Evolutionary conservation across 768 basidiomycete genomes (phyloP).

Genomic region (Exidia glandulosa): DNA sequence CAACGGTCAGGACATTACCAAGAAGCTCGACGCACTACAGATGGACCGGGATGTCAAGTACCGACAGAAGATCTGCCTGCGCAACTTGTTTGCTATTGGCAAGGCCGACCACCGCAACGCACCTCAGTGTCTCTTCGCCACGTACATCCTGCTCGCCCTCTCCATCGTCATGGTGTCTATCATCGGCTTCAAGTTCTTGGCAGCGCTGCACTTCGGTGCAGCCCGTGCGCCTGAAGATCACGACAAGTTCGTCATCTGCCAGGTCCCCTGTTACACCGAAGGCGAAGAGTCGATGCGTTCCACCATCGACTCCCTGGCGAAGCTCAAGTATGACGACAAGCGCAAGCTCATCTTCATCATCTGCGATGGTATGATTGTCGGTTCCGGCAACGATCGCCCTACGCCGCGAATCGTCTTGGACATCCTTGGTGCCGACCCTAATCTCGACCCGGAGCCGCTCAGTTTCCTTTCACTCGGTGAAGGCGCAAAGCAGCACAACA

Average conservation of each 20-base stretch:
- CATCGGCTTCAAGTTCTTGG: constrained; percentile 93
- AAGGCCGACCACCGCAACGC: constrained; percentile 88
- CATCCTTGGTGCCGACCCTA: constrained; percentile 89
- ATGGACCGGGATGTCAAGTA: constrained; percentile 51
- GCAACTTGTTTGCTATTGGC: constrained; percentile 87
- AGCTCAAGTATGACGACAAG: constrained; percentile 96
- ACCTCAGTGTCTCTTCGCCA: constrained; percentile 83
- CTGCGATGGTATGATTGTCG: constrained; percentile 97
- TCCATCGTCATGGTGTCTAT: constrained; percentile 89
- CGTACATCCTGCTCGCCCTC: constrained; percentile 80
- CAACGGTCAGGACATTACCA: constrained; percentile 75
- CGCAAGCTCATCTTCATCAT: constrained; percentile 87
- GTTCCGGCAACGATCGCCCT: constrained; percentile 90
- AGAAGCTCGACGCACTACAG: constrained; percentile 48
- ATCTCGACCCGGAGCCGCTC: constrained; percentile 87
- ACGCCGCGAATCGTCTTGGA: constrained; percentile 95
- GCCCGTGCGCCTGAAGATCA: constrained; percentile 83
- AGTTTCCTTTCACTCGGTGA: constrained; percentile 91
- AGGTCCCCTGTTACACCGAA: constrained; percentile 98
- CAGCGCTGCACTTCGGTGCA: constrained; percentile 74
- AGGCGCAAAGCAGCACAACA: constrained; percentile 92
- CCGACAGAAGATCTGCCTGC: constrained; percentile 76
- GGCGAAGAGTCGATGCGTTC: constrained; percentile 73
- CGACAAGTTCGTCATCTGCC: constrained; percentile 95
- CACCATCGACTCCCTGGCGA: constrained; percentile 90